Evolutionary conservation across 1,139 yeast species (phyloP).

Genomic region (Hanseniaspora gamundiae): DNA sequence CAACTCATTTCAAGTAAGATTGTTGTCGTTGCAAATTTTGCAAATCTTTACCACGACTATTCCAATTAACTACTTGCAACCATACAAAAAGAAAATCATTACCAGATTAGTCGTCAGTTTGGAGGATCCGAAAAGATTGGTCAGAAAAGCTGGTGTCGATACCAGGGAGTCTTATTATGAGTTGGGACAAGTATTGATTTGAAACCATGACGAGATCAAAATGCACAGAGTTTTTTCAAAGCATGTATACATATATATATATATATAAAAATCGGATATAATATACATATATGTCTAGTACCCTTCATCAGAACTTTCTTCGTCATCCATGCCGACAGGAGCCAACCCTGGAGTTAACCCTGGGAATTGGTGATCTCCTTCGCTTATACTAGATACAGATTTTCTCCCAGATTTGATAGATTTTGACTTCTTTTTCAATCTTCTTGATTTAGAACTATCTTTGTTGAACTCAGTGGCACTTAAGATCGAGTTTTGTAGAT

Average conservation of each 20-base stretch:
- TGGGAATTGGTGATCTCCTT: conserved; percentile 31
- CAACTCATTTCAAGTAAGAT: conserved; percentile 37
- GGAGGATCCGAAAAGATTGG: conserved; percentile 64
- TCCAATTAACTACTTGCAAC: conserved; percentile 34
- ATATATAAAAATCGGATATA: conserved; percentile 1
- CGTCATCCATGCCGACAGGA: conserved; percentile 58
- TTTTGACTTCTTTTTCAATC: conserved; percentile 18
- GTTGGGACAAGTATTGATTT: conserved; percentile 17
- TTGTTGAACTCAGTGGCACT: conserved; percentile 20
- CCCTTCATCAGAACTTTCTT: conserved; percentile 26
- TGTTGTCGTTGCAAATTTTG: conserved; percentile 45
- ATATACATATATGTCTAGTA: neutral
- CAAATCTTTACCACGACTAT: conserved; percentile 31
- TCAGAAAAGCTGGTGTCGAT: conserved; percentile 65
- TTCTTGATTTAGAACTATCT: conserved; percentile 15
- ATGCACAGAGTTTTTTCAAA: neutral
- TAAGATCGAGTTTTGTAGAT: conserved; percentile 32
- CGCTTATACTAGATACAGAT: conserved; percentile 9
- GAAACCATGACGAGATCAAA: neutral
- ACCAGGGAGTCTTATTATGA: conserved; percentile 70
- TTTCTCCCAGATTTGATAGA: conserved; percentile 7
- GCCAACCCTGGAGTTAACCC: conserved; percentile 90
- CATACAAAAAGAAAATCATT: conserved; percentile 42
- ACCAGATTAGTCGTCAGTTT: conserved; percentile 38
- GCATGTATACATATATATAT: conserved; percentile 9